phyloP scores from a whole-genome alignment of 495 filamentous ascomycete genomes.

The Xylaria venustula region DNA sequence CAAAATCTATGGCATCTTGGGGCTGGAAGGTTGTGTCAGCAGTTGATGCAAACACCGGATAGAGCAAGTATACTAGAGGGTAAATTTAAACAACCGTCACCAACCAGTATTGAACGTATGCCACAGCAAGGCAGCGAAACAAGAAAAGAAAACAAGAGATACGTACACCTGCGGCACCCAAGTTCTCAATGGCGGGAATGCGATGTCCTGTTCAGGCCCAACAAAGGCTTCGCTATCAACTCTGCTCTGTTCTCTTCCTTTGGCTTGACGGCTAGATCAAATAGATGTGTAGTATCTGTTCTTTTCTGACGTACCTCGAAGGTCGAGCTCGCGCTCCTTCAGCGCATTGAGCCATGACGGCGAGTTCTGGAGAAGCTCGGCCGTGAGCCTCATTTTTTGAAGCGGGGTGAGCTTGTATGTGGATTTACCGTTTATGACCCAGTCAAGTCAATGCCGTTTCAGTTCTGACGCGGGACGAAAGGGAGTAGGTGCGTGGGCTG shows the following conservation, averaged over 20 bases:
- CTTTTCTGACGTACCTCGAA: conserved; percentile 99
- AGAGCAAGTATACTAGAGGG: too few relatives aligned
- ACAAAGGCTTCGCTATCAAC: conserved; percentile 73
- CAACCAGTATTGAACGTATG: too few relatives aligned
- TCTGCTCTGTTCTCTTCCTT: conserved; percentile 61
- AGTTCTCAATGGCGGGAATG: conserved; percentile 95
- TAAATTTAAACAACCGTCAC: too few relatives aligned
- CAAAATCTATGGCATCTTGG: conserved; percentile 95
- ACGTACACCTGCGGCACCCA: conserved; percentile 89
- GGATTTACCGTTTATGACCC: conserved; percentile 11
- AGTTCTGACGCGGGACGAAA: neutral
- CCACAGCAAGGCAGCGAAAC: neutral
- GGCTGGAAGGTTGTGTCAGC: conserved; percentile 38
- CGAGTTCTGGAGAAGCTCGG: conserved; percentile 86
- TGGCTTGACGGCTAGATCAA: conserved; percentile 41
- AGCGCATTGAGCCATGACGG: conserved; percentile 97
- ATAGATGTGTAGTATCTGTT: conserved; percentile 92
- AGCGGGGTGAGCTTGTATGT: conserved; percentile 1
- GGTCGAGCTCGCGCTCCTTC: conserved; percentile 96
- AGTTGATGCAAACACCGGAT: neutral
- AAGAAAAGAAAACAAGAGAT: conserved; percentile 10
- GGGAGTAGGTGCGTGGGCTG: neutral
- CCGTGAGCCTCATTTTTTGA: conserved; percentile 80
- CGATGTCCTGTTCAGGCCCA: conserved; percentile 81
- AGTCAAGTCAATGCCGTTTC: neutral